Conservation (phyloP, 2,329 filamentous ascomycete species). For the Fusarium sp. region DNA sequence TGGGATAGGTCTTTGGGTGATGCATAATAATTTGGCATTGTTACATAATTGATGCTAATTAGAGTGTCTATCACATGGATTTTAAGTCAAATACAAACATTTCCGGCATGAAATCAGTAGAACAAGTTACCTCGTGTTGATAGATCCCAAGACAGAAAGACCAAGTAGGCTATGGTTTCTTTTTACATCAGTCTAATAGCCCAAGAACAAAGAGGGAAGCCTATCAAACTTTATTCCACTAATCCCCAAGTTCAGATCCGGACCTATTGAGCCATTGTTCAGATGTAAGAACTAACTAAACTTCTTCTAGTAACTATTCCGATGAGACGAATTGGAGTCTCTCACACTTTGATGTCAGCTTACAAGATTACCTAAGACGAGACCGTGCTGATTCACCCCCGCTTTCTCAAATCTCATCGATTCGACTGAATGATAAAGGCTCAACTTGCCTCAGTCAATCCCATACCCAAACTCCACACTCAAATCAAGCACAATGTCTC, state of each 20-base stretch:
- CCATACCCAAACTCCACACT: neutral
- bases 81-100: neutral
- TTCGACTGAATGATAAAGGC: neutral
- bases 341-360: neutral
- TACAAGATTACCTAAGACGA: neutral
- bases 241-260: too few species aligned
- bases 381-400: neutral
- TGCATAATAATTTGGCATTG: neutral
- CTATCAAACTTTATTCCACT: too few species aligned
- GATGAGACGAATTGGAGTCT: neutral
- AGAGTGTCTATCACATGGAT: neutral
- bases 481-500: constrained; percentile 6
- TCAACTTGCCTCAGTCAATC: neutral
- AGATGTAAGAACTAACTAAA: neutral
- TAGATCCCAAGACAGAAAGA: neutral
- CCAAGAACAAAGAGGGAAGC: too few species aligned
- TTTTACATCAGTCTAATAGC: too few species aligned
- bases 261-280: too few species aligned
- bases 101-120: neutral
- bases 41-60: neutral
- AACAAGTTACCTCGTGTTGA: neutral
- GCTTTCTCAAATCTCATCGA: neutral
- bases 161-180: neutral
- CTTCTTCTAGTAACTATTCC: neutral
- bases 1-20: neutral